Evolutionary conservation across 192 early-diverging fungal species (phyloP).

Genomic region (Endogone sp.): DNA sequence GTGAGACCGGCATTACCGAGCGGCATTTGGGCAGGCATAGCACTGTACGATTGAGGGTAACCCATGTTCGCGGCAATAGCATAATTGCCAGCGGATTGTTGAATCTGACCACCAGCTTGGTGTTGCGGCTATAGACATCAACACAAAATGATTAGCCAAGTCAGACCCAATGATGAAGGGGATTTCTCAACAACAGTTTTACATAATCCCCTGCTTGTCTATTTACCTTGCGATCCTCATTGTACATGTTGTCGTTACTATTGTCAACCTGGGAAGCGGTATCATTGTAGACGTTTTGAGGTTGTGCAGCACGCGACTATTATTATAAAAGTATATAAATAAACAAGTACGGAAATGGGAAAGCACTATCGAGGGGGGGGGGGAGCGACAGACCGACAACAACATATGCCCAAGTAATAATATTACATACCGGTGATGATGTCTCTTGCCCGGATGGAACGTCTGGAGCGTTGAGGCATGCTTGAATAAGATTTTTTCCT

Average conservation of each 20-base stretch:
- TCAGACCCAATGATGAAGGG: too few relatives aligned
- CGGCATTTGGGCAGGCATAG: not conserved
- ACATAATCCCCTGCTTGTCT: too few relatives aligned
- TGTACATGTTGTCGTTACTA: not conserved
- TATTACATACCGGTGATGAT: not conserved
- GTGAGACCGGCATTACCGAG: not conserved
- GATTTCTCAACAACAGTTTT: too few relatives aligned
- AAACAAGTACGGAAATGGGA: too few relatives aligned
- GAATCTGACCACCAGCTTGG: too few relatives aligned
- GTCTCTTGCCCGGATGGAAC: conserved; percentile 3
- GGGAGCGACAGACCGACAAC: too few relatives aligned
- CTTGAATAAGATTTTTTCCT: conserved; percentile 91
- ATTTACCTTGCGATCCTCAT: conserved; percentile 4
- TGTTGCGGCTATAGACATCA: too few relatives aligned
- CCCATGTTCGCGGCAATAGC: conserved; percentile 1
- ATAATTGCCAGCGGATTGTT: conserved; percentile 3
- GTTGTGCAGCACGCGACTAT: not conserved
- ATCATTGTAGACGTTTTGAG: conserved; percentile 3
- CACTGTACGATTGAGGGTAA: not conserved
- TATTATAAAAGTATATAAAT: too few relatives aligned
- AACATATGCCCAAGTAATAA: too few relatives aligned
- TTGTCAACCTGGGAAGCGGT: not conserved
- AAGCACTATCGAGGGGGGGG: too few relatives aligned
- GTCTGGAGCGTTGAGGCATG: conserved; percentile 89
- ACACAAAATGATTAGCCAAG: too few relatives aligned